Percentiles rank a stretch among this genome's conserved stretches.
Conservation (phyloP, 2,329 filamentous ascomycete species). For the Zarea fungicola region DNA sequence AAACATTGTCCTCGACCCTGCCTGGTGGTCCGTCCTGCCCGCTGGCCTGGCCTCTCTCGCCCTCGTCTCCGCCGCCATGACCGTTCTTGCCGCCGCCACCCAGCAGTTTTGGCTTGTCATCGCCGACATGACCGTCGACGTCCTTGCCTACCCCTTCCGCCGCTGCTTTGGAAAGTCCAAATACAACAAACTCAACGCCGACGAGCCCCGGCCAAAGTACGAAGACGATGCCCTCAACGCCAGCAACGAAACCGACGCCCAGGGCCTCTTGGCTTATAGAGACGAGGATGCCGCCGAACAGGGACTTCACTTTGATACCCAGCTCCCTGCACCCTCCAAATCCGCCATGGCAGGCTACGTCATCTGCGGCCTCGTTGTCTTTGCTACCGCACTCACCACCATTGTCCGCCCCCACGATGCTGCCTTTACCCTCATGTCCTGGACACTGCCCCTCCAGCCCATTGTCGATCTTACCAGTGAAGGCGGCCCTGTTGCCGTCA, state of each 20-base stretch:
- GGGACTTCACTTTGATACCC: constrained; percentile 11
- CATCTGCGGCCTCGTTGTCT: neutral
- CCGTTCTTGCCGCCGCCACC: constrained; percentile 5
- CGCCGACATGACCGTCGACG: constrained; percentile 10
- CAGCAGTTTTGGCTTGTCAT: constrained; percentile 11
- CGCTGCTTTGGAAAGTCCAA: neutral
- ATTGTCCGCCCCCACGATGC: constrained; percentile 27
- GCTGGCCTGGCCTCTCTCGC: constrained; percentile 11
- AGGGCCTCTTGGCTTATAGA: neutral
- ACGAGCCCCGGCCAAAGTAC: neutral
- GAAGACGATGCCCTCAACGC: constrained; percentile 10
- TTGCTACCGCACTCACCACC: constrained; percentile 21
- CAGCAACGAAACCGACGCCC: neutral
- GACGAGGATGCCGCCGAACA: constrained; percentile 10
- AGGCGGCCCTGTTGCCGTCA: constrained; percentile 23
- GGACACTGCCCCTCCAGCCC: constrained; percentile 29
- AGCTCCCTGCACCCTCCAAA: constrained; percentile 17
- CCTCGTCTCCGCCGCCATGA: constrained; percentile 5
- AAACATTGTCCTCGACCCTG: constrained; percentile 11
- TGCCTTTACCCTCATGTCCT: constrained; percentile 30
- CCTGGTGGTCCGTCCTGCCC: constrained; percentile 13
- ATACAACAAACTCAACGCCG: neutral
- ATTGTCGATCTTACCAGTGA: constrained; percentile 29
- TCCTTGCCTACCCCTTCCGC: constrained; percentile 5
- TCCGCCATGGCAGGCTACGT: constrained; percentile 12